phyloP scores from a whole-genome alignment of 2,329 filamentous ascomycete species.

The Exophiala calicioides region DNA sequence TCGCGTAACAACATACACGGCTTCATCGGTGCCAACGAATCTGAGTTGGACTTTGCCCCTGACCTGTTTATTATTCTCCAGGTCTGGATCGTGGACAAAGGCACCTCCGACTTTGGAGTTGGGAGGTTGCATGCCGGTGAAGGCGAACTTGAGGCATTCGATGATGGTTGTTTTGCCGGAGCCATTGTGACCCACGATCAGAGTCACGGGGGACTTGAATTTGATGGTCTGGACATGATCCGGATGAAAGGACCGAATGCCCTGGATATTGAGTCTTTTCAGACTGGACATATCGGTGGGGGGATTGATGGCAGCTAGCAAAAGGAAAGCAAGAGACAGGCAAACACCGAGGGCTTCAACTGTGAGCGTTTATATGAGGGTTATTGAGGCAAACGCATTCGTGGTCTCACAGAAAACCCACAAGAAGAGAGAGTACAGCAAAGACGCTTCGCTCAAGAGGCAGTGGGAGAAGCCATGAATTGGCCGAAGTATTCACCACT shows the following conservation, averaged over 20 bases:
- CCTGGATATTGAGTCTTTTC: constrained; percentile 83
- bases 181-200: constrained; percentile 96
- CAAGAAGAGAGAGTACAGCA: neutral
- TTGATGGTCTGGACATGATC: constrained; percentile 73
- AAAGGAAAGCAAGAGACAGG: neutral
- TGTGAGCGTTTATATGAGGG: too few relatives aligned
- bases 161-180: constrained; percentile 99
- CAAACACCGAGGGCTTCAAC: too few relatives aligned
- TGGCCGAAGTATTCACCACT: too few relatives aligned
- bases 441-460: too few relatives aligned
- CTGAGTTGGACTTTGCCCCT: constrained; percentile 87
- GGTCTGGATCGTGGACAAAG: constrained; percentile 96
- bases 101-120: constrained; percentile 81
- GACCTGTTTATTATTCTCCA: constrained; percentile 80
- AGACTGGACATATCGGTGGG: constrained; percentile 61
- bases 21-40: constrained; percentile 76
- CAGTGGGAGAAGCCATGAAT: too few relatives aligned
- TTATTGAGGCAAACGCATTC: too few relatives aligned
- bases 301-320: neutral
- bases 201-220: constrained; percentile 86
- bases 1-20: constrained; percentile 78
- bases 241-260: constrained; percentile 84
- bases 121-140: constrained; percentile 87
- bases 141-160: constrained; percentile 97
- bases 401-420: too few relatives aligned